Evolutionary conservation across 2,329 filamentous ascomycete genomes (phyloP), one percentile per base, ranked within the genome.

Genomic region (Colletotrichum camelliae): DNA sequence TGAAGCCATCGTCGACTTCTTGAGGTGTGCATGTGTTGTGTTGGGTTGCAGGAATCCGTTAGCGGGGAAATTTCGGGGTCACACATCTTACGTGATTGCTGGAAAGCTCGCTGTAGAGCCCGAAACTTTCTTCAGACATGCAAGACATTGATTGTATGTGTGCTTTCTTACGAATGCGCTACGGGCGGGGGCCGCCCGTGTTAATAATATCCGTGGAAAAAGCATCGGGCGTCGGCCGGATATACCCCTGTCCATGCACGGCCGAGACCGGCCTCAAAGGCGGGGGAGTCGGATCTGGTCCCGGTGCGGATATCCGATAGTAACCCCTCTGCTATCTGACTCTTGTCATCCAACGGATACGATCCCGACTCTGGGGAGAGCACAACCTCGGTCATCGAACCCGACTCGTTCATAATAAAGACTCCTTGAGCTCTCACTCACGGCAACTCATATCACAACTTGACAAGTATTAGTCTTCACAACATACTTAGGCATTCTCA

Each of bases 261-360:
- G 64, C 73, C 73, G 73, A 72, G 72, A 72, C 72, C 73, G 73
- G 73, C 73, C 64, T 69, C n/a, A 39, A n/a, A 73, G 57, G 73
- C 70, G 73, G 73, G 72, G 73, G 70, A 73, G 72, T 69, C 70
- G 73, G 73, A 67, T 73, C 70, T 43, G 29, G 70, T 65, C 39
- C 70, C 73, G 73, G 73, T 64, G 70, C 70, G 70, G 73, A 75
- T 75, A 75, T 75, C 73, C 70, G 70, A 75, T 67, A 48, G 64
- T 58, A 57, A 67, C 65, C 69, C 43, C 57, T 37, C 67, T 35
- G 69, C 33, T 64, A 72, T 72, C 69, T 64, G 61, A 37, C 52
- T 48, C 31, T 61, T 66, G 33, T 61, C 58, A 24, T 60, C 39
- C 27, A 33, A 69, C 70, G 70, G 73, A 75, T 73, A 73, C 70